These are phyloP conservation scores for Cryphonectria naterciae DNA, from an alignment of 2,329 filamentous ascomycete species.

Conservation along the genomic window DNA sequence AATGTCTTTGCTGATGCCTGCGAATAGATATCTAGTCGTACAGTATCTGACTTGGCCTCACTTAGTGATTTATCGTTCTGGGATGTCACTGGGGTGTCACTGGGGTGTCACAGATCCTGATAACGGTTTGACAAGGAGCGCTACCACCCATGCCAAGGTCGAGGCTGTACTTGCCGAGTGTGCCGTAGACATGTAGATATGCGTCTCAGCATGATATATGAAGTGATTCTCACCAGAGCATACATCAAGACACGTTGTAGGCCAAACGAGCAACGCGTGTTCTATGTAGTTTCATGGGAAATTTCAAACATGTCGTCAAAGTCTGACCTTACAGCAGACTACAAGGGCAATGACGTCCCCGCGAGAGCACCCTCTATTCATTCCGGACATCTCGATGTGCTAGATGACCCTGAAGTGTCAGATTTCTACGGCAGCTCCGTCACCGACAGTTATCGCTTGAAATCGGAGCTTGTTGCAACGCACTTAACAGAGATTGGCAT, in stretches of 20 bases:
- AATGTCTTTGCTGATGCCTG: too few relatives aligned
- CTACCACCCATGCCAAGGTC: background rate
- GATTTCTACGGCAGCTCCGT: conserved; percentile 44
- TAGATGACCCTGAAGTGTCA: conserved; percentile 37
- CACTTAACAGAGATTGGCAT: conserved; percentile 39
- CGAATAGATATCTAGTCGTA: too few relatives aligned
- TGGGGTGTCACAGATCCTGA: background rate
- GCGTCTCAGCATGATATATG: background rate
- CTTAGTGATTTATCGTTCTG: background rate
- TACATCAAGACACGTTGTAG: background rate
- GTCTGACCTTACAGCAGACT: background rate
- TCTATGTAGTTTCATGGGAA: background rate
- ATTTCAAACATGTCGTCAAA: conserved; percentile 16
- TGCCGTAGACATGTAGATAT: background rate
- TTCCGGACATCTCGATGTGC: conserved; percentile 15
- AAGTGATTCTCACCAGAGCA: background rate
- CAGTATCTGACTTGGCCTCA: background rate
- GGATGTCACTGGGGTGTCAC: too few relatives aligned
- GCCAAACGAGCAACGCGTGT: background rate
- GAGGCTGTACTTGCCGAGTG: background rate
- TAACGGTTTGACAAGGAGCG: background rate
- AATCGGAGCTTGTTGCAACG: conserved; percentile 39
- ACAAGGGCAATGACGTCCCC: conserved; percentile 13
- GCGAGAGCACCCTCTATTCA: conserved; percentile 11
- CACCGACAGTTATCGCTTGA: conserved; percentile 38